A percentile compares a stretch with the other conserved stretches of the same genome.
Conservation (phyloP, 352 stramenopile genomes). For the Nothophytophthora sp. region DNA sequence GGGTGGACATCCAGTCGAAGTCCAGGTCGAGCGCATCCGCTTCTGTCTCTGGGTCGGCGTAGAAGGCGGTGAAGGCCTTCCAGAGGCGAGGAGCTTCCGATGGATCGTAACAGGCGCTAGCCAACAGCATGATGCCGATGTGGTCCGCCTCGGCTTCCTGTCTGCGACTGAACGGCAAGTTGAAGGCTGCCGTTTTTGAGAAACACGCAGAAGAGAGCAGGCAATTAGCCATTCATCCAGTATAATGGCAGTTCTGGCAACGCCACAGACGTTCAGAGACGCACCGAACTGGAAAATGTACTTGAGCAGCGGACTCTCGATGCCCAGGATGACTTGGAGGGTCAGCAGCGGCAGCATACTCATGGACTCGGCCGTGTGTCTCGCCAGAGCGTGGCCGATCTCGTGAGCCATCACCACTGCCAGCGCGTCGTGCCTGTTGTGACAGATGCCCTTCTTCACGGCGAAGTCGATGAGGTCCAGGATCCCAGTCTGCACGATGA, state of each 20-base stretch:
- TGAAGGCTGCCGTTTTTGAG: too few relatives aligned
- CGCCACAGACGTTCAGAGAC: too few relatives aligned
- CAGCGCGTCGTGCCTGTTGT: constrained; percentile 62
- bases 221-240: too few relatives aligned
- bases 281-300: constrained; percentile 64
- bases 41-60: constrained; percentile 26
- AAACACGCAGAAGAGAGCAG: too few relatives aligned
- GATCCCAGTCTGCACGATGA: constrained; percentile 71
- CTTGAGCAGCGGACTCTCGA: constrained; percentile 63
- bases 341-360: constrained; percentile 59
- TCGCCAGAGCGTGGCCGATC: constrained; percentile 62
- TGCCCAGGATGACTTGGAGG: constrained; percentile 42
- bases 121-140: constrained; percentile 80
- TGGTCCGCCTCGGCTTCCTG: constrained; percentile 71
- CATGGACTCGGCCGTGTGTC: constrained; percentile 63
- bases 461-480: constrained; percentile 66
- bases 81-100: constrained; percentile 50
- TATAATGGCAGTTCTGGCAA: too few relatives aligned
- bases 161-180: constrained; percentile 64
- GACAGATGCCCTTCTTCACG: constrained; percentile 54
- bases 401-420: constrained; percentile 70
- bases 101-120: constrained; percentile 72
- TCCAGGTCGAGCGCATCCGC: constrained; percentile 37
- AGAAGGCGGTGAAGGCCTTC: constrained; percentile 39
- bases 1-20: constrained; percentile 64